phyloP scores from a whole-genome alignment of 192 early-diverging fungal species.

The Phycomyces nitens region DNA sequence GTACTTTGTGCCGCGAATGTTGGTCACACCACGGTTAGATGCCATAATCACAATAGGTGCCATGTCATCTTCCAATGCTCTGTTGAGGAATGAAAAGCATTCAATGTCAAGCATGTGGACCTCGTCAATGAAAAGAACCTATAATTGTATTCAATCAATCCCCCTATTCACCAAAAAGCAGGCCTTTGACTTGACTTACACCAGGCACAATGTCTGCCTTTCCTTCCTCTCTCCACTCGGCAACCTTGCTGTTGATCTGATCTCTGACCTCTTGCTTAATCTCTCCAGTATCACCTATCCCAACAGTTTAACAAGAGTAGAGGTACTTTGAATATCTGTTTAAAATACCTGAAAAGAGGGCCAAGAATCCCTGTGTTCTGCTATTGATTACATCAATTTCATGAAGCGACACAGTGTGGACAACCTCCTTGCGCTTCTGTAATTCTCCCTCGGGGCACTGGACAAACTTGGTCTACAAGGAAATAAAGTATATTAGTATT shows the following conservation, averaged over 20 bases:
- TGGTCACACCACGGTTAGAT: constrained; percentile 94
- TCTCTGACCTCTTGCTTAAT: constrained; percentile 96
- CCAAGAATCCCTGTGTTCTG: constrained; percentile 94
- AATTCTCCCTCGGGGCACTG: constrained; percentile 99
- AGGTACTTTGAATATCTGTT: not conserved
- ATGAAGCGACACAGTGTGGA: constrained; percentile 97
- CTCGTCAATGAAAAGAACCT: constrained; percentile 97
- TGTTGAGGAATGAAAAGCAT: constrained; percentile 98
- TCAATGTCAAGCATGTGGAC: constrained; percentile 99
- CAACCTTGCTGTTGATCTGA: constrained; percentile 95
- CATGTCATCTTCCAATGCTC: constrained; percentile 93
- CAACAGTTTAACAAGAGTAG: constrained; percentile 90
- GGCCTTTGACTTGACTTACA: constrained; percentile 48
- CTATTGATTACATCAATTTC: constrained; percentile 99
- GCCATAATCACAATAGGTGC: constrained; percentile 99
- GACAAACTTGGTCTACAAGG: constrained; percentile 82
- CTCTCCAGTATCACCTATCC: constrained; percentile 96
- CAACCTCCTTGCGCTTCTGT: constrained; percentile 94
- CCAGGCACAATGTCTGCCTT: constrained; percentile 98
- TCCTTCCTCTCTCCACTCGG: constrained; percentile 98
- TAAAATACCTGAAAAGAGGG: constrained; percentile 79
- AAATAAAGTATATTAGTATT: not conserved
- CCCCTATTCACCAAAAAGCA: too few relatives aligned
- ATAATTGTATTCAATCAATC: too few relatives aligned
- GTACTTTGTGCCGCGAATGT: constrained; percentile 95